Percentiles rank a stretch among this genome's conserved stretches.
Conservation (phyloP, 257 asterid genomes). For the Solanum arcanum region DNA sequence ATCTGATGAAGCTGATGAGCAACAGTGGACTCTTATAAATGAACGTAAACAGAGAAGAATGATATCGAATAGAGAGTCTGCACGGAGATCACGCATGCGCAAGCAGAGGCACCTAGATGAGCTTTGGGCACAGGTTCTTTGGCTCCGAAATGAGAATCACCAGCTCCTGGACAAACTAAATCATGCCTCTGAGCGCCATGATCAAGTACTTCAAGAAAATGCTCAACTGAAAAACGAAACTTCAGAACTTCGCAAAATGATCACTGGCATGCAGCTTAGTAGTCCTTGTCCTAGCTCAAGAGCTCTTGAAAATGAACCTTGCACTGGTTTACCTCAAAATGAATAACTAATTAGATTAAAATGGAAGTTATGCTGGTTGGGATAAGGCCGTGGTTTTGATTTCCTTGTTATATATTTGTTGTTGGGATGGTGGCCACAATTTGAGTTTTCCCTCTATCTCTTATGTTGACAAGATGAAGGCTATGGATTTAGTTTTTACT, state of each 20-base stretch:
- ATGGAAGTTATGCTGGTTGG: not conserved
- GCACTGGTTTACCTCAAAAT: constrained; percentile 21
- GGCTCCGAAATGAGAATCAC: constrained; percentile 77
- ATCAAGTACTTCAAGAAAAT: constrained; percentile 52
- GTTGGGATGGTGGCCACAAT: not conserved
- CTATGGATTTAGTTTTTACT: constrained; percentile 17
- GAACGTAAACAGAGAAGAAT: constrained; percentile 83
- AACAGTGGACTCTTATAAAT: constrained; percentile 46
- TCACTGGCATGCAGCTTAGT: constrained; percentile 47
- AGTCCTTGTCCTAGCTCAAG: constrained; percentile 37
- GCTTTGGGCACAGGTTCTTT: constrained; percentile 81
- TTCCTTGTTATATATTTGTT: not conserved
- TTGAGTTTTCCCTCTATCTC: constrained; percentile 1
- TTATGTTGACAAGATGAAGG: constrained; percentile 14
- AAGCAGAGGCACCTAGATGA: constrained; percentile 83
- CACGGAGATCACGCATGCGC: constrained; percentile 86
- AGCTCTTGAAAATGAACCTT: constrained; percentile 40
- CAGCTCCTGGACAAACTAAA: constrained; percentile 56
- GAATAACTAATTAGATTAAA: not conserved
- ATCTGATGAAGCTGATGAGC: constrained; percentile 85
- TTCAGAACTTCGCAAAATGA: constrained; percentile 61
- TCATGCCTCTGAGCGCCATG: constrained; percentile 49
- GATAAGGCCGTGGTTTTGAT: not conserved
- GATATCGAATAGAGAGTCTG: constrained; percentile 89
- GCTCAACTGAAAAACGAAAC: constrained; percentile 59